Conservation (phyloP, 2,329 filamentous ascomycete species). For the Celoporthe dispersa region DNA sequence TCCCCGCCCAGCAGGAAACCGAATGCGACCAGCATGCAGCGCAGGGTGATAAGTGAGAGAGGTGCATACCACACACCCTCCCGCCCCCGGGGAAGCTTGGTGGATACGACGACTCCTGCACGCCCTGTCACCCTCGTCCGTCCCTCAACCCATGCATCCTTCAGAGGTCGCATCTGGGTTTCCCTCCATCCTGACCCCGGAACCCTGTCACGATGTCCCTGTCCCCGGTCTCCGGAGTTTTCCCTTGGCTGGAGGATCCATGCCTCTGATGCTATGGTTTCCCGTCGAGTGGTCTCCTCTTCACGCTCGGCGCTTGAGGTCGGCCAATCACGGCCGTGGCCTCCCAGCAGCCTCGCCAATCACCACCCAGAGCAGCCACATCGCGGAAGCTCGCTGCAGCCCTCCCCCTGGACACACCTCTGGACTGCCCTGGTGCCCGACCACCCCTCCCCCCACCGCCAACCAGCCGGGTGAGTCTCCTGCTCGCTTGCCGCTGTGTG, state of each 20-base stretch:
- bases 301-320: slow-evolving; percentile 28
- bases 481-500: slow-evolving; percentile 36
- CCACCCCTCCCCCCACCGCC: slow-evolving; percentile 30
- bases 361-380: slow-evolving; percentile 24
- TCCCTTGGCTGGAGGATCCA: slow-evolving; percentile 23
- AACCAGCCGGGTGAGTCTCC: slow-evolving; percentile 38
- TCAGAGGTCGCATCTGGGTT: slow-evolving; percentile 23
- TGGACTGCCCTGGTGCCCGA: slow-evolving; percentile 25
- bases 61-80: slow-evolving; percentile 29
- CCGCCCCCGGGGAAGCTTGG: slow-evolving; percentile 21
- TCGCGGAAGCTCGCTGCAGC: slow-evolving; percentile 19
- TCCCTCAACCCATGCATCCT: slow-evolving; percentile 8
- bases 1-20: slow-evolving; percentile 14
- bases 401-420: slow-evolving; percentile 23
- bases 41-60: slow-evolving; percentile 26
- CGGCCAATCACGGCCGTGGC: slow-evolving; percentile 21
- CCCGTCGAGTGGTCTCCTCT: slow-evolving; percentile 23
- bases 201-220: slow-evolving; percentile 21
- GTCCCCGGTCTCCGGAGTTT: slow-evolving; percentile 20
- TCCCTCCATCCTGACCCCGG: slow-evolving; percentile 8
- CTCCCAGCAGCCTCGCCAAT: slow-evolving; percentile 25
- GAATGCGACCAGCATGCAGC: slow-evolving; percentile 18
- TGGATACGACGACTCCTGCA: slow-evolving; percentile 18
- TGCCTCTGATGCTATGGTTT: slow-evolving; percentile 13
- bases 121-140: slow-evolving; percentile 12